These are phyloP conservation scores for Hylodesmum podocarpum DNA, from an alignment of 306 rosid genomes.

Conservation along the genomic window DNA sequence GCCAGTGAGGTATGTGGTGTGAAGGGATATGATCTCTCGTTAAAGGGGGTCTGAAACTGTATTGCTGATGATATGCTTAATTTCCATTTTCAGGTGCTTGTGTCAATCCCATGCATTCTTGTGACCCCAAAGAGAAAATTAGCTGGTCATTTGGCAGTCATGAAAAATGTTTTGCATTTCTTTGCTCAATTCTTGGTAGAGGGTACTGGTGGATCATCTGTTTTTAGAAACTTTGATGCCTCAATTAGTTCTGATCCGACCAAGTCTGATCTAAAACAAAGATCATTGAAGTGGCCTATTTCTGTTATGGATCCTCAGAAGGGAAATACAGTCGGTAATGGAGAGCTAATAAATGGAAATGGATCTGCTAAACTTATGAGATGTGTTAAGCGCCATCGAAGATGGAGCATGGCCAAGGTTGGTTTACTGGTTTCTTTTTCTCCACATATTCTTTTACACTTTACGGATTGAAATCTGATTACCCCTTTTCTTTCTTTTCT, in stretches of 20 bases:
- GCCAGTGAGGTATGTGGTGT: constrained; percentile 67
- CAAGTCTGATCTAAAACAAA: constrained; percentile 69
- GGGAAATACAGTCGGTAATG: constrained; percentile 43
- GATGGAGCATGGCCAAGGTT: constrained; percentile 95
- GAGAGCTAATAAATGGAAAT: constrained; percentile 59
- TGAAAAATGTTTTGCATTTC: constrained; percentile 89
- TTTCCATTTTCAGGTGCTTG: constrained; percentile 76
- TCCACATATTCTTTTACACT: constrained; percentile 13
- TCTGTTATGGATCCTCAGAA: constrained; percentile 64
- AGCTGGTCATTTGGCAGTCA: constrained; percentile 90
- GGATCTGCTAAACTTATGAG: constrained; percentile 55
- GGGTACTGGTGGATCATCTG: constrained; percentile 93
- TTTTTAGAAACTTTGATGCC: constrained; percentile 71
- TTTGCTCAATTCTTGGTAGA: constrained; percentile 88
- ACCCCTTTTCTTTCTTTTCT: not conserved
- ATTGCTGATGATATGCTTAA: constrained; percentile 19
- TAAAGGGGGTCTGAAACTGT: constrained; percentile 9
- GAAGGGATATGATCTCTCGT: constrained; percentile 26
- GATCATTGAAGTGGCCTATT: constrained; percentile 57
- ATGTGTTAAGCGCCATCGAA: constrained; percentile 84
- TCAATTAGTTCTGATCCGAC: constrained; percentile 57
- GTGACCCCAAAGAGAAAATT: constrained; percentile 88
- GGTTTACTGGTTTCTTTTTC: constrained; percentile 29
- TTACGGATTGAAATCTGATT: constrained; percentile 13
- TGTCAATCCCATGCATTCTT: constrained; percentile 79